Conservation (phyloP, 345 rosid genomes). For the Psidium friedrichsthalianum region DNA sequence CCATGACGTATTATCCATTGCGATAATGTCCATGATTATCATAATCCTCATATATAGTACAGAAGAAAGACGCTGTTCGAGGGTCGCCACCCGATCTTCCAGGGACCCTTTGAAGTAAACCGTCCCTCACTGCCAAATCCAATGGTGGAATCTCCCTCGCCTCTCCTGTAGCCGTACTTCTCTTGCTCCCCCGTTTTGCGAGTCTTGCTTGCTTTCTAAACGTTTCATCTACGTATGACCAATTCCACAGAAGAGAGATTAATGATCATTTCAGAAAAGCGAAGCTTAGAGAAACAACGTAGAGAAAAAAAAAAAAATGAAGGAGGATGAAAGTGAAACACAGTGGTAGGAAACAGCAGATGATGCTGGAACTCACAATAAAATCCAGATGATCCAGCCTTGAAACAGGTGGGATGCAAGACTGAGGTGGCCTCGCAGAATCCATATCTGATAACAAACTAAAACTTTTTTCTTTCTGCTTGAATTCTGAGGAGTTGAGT, state of each 20-base stretch:
- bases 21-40: background rate
- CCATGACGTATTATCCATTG: background rate
- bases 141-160: slow-evolving; percentile 22
- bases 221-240: slow-evolving; percentile 37
- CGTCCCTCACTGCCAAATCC: slow-evolving; percentile 47
- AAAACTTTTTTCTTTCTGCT: background rate
- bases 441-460: slow-evolving; percentile 19
- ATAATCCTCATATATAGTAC: slow-evolving; percentile 3
- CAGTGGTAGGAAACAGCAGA: background rate
- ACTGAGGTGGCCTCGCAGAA: slow-evolving; percentile 21
- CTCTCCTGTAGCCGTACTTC: background rate
- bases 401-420: slow-evolving; percentile 31
- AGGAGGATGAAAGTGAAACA: background rate
- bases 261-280: background rate
- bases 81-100: slow-evolving; percentile 52
- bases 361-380: slow-evolving; percentile 24
- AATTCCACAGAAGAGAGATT: background rate
- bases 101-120: slow-evolving; percentile 65
- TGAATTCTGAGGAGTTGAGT: background rate
- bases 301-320: background rate
- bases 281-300: background rate
- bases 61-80: slow-evolving; percentile 61
- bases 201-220: slow-evolving; percentile 41
- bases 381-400: slow-evolving; percentile 74
- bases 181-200: slow-evolving; percentile 25